Conservation (phyloP, 352 stramenopile genomes). For the Phytophthora cryptogea region DNA sequence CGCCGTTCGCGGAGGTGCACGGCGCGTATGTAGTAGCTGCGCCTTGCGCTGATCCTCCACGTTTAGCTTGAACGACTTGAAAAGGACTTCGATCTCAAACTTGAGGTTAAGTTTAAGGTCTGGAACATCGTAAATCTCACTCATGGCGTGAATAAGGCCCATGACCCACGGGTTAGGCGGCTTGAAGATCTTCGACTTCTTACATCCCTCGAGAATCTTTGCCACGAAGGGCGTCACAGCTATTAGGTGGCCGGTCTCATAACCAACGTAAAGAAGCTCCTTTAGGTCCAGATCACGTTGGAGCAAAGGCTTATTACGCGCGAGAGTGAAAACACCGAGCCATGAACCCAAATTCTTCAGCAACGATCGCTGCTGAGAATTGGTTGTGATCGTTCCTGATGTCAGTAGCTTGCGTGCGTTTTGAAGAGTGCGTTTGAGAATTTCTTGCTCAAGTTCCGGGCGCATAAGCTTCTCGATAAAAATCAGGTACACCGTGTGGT, state of each 20-base stretch:
- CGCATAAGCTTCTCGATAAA: slow-evolving; percentile 98
- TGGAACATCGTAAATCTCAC: slow-evolving; percentile 98
- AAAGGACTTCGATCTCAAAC: slow-evolving; percentile 99
- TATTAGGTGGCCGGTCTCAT: slow-evolving; percentile 96
- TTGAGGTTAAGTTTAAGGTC: slow-evolving; percentile 99
- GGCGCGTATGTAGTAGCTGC: slow-evolving; percentile 89
- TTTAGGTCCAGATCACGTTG: slow-evolving; percentile 98
- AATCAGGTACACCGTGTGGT: slow-evolving; percentile 97
- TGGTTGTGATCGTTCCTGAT: slow-evolving; percentile 98
- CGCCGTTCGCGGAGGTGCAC: slow-evolving; percentile 91
- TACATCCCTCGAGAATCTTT: slow-evolving; percentile 98
- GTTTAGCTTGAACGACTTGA: slow-evolving; percentile 98
- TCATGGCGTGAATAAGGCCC: slow-evolving; percentile 98
- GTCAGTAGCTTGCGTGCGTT: slow-evolving; percentile 96
- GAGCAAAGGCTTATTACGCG: slow-evolving; percentile 97
- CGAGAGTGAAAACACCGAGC: slow-evolving; percentile 98
- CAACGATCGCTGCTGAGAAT: slow-evolving; percentile 96
- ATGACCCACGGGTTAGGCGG: slow-evolving; percentile 99
- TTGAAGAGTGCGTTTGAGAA: slow-evolving; percentile 95
- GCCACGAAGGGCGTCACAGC: slow-evolving; percentile 98
- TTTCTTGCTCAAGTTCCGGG: slow-evolving; percentile 92
- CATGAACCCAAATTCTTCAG: slow-evolving; percentile 99
- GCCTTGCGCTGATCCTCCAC: slow-evolving; percentile 96
- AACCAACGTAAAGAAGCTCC: slow-evolving; percentile 96
- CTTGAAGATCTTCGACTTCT: slow-evolving; percentile 98